phyloP scores from a whole-genome alignment of 306 rosid genomes.

The Dryas octopetala region DNA sequence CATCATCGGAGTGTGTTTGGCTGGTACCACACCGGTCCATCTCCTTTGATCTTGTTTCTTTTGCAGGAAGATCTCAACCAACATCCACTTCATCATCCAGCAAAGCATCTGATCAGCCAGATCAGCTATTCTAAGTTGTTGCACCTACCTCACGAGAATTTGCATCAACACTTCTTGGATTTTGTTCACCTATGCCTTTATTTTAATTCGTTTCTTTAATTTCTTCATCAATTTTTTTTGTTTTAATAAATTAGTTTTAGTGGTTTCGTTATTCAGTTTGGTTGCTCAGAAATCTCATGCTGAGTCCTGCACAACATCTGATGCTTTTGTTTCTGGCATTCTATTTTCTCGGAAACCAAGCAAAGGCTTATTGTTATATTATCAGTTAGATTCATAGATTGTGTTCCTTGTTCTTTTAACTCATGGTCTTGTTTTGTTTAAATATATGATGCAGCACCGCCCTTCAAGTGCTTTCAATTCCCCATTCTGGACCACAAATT shows the following conservation, averaged over 20 bases:
- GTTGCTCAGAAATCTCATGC: not conserved
- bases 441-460: slow-evolving; percentile 52
- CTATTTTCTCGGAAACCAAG: not conserved
- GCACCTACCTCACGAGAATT: no score
- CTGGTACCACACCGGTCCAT: no score
- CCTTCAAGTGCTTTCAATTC: slow-evolving; percentile 82
- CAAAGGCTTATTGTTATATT: not conserved
- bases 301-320: no score
- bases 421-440: slow-evolving; percentile 4
- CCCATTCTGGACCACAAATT: slow-evolving; percentile 80
- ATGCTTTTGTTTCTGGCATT: not conserved
- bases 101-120: no score
- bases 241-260: no score
- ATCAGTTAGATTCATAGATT: not conserved
- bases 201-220: not conserved
- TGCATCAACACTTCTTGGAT: not conserved
- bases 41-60: no score
- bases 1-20: no score
- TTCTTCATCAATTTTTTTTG: not conserved
- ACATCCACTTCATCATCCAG: no score
- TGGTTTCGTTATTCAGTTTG: no score
- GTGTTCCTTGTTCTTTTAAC: not conserved
- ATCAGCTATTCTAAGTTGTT: no score
- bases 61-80: no score
- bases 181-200: not conserved